Base-by-base conservation (phyloP, 805 yeast genomes). In the Candida boidinii region DNA sequence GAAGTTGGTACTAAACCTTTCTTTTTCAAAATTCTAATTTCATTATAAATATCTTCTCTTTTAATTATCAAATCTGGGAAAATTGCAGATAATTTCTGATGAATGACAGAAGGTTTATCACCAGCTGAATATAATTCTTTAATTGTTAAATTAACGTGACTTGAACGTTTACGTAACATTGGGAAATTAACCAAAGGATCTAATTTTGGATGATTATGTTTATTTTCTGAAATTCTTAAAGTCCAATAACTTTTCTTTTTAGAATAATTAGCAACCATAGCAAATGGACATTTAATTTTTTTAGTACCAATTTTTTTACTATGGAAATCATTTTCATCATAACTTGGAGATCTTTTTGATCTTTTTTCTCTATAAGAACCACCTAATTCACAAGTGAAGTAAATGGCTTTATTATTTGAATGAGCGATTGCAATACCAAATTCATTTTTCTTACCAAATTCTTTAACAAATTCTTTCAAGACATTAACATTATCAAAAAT, bases 391-490 rank as follows among this genome's bases (percentile, higher is more conserved):
- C 78, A 72, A 8, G 76, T 72, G 49, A 69, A 72, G 49, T 72
- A 72, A 38, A 72, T 72, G 23, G 77, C 77, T 48, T 72, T 72
- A 39, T 62, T 64, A 49, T 72, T 72, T 23, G 75, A 69, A 51
- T 72, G 76, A 18, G 76, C 74, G 48, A 72, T 71, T 15, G 73
- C 77, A 29, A 71, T 72, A 5, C 76, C 76, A 53, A 72, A 71
- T 31, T 73, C 76, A 44, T 72, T 69, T 44, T 68, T 73, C 29
- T 72, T 57, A 15, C 76, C 76, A 55, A 70, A 72, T 37, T 70
- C 76, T 33, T 63, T 63, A 31, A 72, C 71, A 41, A 69, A 72
- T 34, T 69, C 73, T 40, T 70, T 70, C 42, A 72, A 56, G 30
- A 66, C 72, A 17, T 65, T 66, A 18, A 74, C 62, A 28, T 60